Evolutionary conservation across 148 eudicot species (phyloP), one percentile per base, ranked within the genome.

Genomic region (Selenicereus undatus): DNA sequence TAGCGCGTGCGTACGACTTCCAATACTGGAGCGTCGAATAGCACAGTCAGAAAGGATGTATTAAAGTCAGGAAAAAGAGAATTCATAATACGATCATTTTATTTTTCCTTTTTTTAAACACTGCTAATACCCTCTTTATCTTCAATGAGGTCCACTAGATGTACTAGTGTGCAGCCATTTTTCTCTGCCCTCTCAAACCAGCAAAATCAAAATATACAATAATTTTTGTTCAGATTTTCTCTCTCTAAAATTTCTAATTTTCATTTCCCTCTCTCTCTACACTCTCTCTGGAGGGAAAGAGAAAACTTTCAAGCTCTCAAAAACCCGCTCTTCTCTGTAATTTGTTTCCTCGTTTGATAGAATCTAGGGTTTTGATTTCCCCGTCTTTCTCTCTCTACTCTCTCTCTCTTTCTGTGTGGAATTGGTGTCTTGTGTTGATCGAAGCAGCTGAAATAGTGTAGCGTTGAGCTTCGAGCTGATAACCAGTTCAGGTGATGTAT

Each of bases 281-380:
- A 39, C 43, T 36, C 27, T 73, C 56, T 50, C 54, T 75, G 77
- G 77, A 75, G 77, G 77, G 77, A 75, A 75, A 75, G 22, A 29
- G 42, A 75, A 75, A 75, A 75, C 42, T 75, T 75, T 75, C 65
- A 75, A 75, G 65, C 77, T 75, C 77, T 75, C 77, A 50, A 75
- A 75, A 21, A 3, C 17, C 56, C 77, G 35, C 77, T 75, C 65
- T 54, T 50, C 52, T 48, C 1, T 48, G 13, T 12, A 1, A 12
- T 48, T 43, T 43, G 48, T 73, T 21, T 7, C 39, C 35, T 35
- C 11, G 13, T 51, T 51, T 4, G 29, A 50, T 11, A 9, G 35
- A 75, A 48, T 45, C 56, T 45, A 74, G 60, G 60, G 35, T 75
- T 75, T 51, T 54, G 76, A 54, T 48, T 74, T 50, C 27, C 26